Percentiles rank a stretch among this genome's conserved stretches.
Conservation (phyloP, 2,329 filamentous ascomycete genomes). For the Pseudopithomyces chartarum region DNA sequence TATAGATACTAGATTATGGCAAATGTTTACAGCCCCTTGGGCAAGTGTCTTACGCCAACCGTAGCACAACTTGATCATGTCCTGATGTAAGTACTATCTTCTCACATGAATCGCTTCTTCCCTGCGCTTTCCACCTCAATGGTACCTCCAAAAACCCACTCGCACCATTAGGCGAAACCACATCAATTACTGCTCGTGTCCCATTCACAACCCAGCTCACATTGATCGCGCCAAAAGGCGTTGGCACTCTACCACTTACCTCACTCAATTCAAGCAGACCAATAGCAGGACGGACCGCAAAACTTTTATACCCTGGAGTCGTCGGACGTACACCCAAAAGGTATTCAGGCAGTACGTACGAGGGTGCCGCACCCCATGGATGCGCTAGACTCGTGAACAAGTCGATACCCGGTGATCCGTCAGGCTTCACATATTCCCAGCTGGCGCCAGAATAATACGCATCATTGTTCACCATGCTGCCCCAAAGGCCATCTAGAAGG, state of each 20-base stretch:
- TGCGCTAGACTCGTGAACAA: slow-evolving; percentile 52
- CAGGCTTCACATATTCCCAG: slow-evolving; percentile 53
- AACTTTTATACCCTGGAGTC: slow-evolving; percentile 15
- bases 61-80: not conserved
- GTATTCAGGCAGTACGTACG: slow-evolving; percentile 46
- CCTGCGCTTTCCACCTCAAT: not conserved
- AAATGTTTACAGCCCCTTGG: too few species aligned
- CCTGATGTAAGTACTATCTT: not conserved
- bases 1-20: too few species aligned
- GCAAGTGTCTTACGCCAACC: not conserved
- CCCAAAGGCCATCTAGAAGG: slow-evolving; percentile 49
- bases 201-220: not conserved
- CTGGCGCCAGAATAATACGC: slow-evolving; percentile 46
- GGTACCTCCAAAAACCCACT: not conserved
- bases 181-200: not conserved
- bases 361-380: slow-evolving; percentile 53
- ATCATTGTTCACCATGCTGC: slow-evolving; percentile 47
- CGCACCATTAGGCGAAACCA: not conserved
- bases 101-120: too few species aligned
- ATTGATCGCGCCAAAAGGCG: not conserved
- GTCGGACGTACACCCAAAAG: slow-evolving; percentile 17
- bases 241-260: slow-evolving; percentile 1
- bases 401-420: slow-evolving; percentile 48
- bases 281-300: slow-evolving; percentile 1
- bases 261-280: slow-evolving; percentile 1